These are phyloP conservation scores for Phoma sp. DNA, from an alignment of 2,329 filamentous ascomycete species.

Conservation along the genomic window DNA sequence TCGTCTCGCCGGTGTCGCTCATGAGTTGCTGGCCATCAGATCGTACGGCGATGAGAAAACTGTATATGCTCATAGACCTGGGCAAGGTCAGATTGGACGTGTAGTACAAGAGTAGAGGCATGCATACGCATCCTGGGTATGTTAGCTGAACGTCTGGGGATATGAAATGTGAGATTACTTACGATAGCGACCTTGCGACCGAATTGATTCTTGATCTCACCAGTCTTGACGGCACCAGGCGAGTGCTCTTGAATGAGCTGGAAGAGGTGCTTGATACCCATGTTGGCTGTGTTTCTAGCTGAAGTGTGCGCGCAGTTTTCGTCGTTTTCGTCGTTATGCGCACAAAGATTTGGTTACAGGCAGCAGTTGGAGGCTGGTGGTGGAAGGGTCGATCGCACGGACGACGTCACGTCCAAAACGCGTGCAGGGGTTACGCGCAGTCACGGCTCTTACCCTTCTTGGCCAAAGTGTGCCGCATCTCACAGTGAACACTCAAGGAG, in stretches of 20 bases:
- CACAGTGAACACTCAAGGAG: background rate
- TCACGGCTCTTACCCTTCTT: constrained; percentile 36
- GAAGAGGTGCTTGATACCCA: constrained; percentile 54
- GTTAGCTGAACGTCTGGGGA: constrained; percentile 23
- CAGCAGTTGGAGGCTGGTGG: constrained; percentile 17
- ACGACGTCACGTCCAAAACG: constrained; percentile 40
- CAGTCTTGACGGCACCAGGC: constrained; percentile 92
- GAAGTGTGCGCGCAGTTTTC: background rate
- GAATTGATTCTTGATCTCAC: constrained; percentile 99
- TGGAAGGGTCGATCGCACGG: constrained; percentile 21
- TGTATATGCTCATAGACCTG: constrained; percentile 98
- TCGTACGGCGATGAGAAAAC: constrained; percentile 95
- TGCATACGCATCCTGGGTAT: constrained; percentile 55
- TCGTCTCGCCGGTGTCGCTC: constrained; percentile 94
- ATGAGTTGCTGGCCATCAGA: constrained; percentile 96
- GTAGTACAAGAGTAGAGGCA: background rate
- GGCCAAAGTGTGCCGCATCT: background rate
- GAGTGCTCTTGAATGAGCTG: constrained; percentile 74
- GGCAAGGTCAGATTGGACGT: constrained; percentile 18
- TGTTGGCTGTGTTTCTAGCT: constrained; percentile 19
- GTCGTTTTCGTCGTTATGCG: background rate
- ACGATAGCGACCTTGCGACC: constrained; percentile 98
- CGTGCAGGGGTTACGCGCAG: constrained; percentile 38
- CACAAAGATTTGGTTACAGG: background rate
- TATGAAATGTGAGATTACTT: constrained; percentile 45